These are phyloP conservation scores for Camellia lanceoleosa DNA, from an alignment of 148 eudicot genomes.

Conservation along the genomic window DNA sequence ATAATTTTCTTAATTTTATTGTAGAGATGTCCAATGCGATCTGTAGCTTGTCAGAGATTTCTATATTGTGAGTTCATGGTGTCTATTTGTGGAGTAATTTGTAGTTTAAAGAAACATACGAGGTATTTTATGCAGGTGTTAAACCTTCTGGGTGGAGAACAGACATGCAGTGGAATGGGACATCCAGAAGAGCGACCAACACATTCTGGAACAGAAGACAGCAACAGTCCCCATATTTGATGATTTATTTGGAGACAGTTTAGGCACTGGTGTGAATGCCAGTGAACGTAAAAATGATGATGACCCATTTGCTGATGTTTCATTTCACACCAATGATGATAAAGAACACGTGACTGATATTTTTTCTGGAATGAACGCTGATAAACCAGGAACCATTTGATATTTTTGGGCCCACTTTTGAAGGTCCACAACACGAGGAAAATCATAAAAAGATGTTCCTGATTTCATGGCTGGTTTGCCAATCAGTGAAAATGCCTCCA, in stretches of 20 bases:
- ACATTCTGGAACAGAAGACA: conserved; percentile 21
- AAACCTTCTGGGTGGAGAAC: conserved; percentile 62
- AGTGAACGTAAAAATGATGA: conserved; percentile 47
- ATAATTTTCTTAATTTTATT: no score
- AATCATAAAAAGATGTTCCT: conserved; percentile 30
- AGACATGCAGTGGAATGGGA: no score
- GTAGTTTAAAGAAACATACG: no score
- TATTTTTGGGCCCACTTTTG: conserved; percentile 54
- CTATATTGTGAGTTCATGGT: no score
- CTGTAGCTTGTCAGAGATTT: no score
- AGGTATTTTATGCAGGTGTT: conserved; percentile 20
- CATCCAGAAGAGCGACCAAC: conserved; percentile 34
- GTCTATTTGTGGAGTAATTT: neutral
- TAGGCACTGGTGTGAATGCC: conserved; percentile 29
- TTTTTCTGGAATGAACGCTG: conserved; percentile 73
- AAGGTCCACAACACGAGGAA: conserved; percentile 30
- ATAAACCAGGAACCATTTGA: conserved; percentile 60
- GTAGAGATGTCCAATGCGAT: no score
- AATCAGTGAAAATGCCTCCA: conserved; percentile 42
- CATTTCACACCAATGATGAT: conserved; percentile 53
- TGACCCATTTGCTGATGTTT: conserved; percentile 94
- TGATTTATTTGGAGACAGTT: conserved; percentile 68
- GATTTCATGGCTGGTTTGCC: conserved; percentile 59
- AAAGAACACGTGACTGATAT: conserved; percentile 54
- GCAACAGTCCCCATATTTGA: conserved; percentile 56